These are phyloP conservation scores for Pyrus hybrid DNA, from an alignment of 331 rosid genomes.

Conservation along the genomic window DNA sequence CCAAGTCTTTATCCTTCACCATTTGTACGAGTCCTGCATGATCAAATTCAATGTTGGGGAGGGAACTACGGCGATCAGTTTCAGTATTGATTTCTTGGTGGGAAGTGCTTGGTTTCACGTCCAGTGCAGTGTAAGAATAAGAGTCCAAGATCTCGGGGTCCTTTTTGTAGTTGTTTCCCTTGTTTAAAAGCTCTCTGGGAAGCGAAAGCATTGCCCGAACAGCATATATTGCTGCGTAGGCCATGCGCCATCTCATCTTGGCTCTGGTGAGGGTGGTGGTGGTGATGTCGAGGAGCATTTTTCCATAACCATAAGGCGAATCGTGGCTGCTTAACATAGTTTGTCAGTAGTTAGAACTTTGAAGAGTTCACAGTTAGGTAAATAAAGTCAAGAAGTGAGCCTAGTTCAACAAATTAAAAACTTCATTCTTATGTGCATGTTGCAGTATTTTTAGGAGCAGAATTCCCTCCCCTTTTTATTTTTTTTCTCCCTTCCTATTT, in stretches of 20 bases:
- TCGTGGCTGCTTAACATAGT: slow-evolving; percentile 20
- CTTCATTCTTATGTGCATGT: background rate
- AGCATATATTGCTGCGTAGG: slow-evolving; percentile 43
- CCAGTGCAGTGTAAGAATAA: slow-evolving; percentile 7
- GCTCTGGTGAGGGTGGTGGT: slow-evolving; percentile 22
- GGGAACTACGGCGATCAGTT: background rate
- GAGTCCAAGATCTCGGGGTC: slow-evolving; percentile 21
- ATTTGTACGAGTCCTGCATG: slow-evolving; percentile 24
- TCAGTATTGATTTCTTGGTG: background rate
- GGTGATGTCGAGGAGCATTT: slow-evolving; percentile 27
- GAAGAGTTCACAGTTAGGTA: background rate
- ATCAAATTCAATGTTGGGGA: slow-evolving; percentile 22
- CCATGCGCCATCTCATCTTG: slow-evolving; percentile 58
- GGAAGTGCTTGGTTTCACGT: slow-evolving; percentile 9
- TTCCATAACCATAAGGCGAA: background rate
- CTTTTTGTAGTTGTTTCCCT: slow-evolving; percentile 8
- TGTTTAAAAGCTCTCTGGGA: slow-evolving; percentile 28
- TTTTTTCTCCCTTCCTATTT: too few species aligned
- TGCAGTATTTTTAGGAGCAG: background rate
- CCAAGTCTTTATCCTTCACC: slow-evolving; percentile 45
- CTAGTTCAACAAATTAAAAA: background rate
- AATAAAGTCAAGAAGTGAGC: background rate
- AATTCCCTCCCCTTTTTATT: too few species aligned
- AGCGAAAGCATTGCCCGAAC: slow-evolving; percentile 43
- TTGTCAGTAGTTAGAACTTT: background rate